Evolutionary conservation across 2,329 filamentous ascomycete species (phyloP).

Genomic region (Mycocentrospora acerina): DNA sequence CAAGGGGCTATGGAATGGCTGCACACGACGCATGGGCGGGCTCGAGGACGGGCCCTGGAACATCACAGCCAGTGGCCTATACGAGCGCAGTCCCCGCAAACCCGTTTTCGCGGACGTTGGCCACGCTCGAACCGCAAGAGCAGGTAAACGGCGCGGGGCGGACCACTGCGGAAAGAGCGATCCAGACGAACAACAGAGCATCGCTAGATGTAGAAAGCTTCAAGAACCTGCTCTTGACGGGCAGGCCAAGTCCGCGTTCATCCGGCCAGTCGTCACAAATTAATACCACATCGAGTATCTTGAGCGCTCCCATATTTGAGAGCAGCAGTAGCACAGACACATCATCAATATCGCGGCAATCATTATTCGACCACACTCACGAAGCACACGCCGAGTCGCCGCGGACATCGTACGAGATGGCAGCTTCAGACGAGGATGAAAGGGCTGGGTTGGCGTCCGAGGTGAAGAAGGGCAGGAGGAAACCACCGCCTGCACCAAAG

Average conservation of each 20-base stretch:
- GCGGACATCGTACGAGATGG: constrained; percentile 61
- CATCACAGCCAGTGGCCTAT: constrained; percentile 13
- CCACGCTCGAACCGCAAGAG: constrained; percentile 36
- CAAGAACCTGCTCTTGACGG: constrained; percentile 73
- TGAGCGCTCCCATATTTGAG: constrained; percentile 31
- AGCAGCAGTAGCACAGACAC: constrained; percentile 60
- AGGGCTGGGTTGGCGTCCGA: constrained; percentile 28
- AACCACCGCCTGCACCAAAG: constrained; percentile 66
- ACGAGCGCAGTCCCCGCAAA: constrained; percentile 33
- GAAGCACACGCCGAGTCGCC: constrained; percentile 53
- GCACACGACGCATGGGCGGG: constrained; percentile 25
- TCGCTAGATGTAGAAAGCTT: constrained; percentile 78
- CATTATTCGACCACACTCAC: constrained; percentile 56
- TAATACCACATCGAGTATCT: constrained; percentile 23
- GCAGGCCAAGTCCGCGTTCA: constrained; percentile 53
- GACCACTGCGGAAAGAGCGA: constrained; percentile 24
- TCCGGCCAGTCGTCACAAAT: constrained; percentile 28
- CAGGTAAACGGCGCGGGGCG: constrained; percentile 28
- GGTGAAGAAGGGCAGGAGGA: constrained; percentile 60
- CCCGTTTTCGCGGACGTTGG: constrained; percentile 43
- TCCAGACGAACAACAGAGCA: constrained; percentile 33
- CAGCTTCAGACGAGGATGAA: constrained; percentile 54
- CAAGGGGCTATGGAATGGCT: constrained; percentile 28
- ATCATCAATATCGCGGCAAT: constrained; percentile 61
- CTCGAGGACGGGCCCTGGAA: constrained; percentile 19